Evolutionary conservation across 768 basidiomycete genomes (phyloP).

Genomic region (Termitomyces heimii): DNA sequence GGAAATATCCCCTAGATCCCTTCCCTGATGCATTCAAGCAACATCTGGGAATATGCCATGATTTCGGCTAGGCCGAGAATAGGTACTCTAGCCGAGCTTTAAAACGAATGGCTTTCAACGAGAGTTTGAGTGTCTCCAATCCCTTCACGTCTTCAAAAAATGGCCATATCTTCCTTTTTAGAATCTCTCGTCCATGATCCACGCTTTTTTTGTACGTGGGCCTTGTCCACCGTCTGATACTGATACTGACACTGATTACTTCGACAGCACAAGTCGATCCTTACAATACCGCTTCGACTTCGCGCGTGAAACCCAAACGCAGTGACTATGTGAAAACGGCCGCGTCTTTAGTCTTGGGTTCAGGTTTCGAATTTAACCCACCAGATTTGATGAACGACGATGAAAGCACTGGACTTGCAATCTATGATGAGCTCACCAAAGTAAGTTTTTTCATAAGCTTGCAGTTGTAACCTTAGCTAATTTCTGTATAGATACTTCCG

Average conservation of each 20-base stretch:
- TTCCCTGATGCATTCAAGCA: constrained; percentile 9
- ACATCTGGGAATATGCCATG: not conserved
- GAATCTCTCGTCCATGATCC: constrained; percentile 11
- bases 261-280: constrained; percentile 10
- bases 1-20: not conserved
- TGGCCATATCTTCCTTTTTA: constrained; percentile 10
- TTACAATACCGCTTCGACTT: not conserved
- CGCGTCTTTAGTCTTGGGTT: constrained; percentile 9
- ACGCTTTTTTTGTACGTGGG: constrained; percentile 12
- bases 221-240: not conserved
- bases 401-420: constrained; percentile 7
- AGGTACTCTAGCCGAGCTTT: not conserved
- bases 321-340: constrained; percentile 6
- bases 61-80: constrained; percentile 1
- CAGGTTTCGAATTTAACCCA: constrained; percentile 11
- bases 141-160: constrained; percentile 1
- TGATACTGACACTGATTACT: not conserved
- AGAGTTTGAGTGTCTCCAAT: not conserved
- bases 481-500: constrained; percentile 11
- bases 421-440: constrained; percentile 15
- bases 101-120: not conserved
- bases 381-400: not conserved
- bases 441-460: constrained; percentile 6
- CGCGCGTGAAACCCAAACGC: not conserved
- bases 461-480: not conserved